Base-by-base conservation (phyloP, 352 stramenopile species). In the Globisporangium rhizosaccharum region DNA sequence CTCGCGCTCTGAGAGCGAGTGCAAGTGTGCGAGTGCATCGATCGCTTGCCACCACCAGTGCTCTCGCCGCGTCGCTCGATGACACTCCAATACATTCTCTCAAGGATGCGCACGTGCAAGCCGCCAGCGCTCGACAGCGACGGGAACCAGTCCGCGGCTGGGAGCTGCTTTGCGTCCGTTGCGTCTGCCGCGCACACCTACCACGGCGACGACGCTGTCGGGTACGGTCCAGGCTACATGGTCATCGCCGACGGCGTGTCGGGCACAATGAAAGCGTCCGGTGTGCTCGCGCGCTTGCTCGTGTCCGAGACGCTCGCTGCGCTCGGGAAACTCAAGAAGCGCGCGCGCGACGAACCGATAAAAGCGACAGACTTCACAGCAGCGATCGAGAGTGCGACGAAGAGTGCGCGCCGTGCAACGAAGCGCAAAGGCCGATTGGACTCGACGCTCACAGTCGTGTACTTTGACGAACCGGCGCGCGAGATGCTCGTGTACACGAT, bases 401-500 rank as follows among this genome's bases (percentile, higher is more conserved):
- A 91, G 63, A 83, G 69, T 48, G 84, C 84, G 7, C 76, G 82
- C 50, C 88, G 89, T 57, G 57, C 76, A 17, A 87, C 79, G 25
- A 85, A 83, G 53, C 83, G 80, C 61, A 93, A 93, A 53, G 85
- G 85, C 1, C 73, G 85, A 11, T 74, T 95, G 11, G 85, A 95
- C 59, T 93, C 85, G 62, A 92, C 85, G 26, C 75, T 95, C 45
- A 83, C 85, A 33, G 82, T 82, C 55, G 85, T 91, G 36, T 93
- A 77, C 65, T 88, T 93, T 51, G 82, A 92, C 57, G 78, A 91
- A 26, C 56, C 65, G n/a, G 72, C 72, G 50, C 69, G 71, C 26
- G 73, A 82, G 56, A 89, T 95, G 79, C 88, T 87, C 57, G 85
- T 92, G 39, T 93, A 86, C 65, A 89, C 85, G 41, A 88, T 95